These are phyloP conservation scores for Phytopythium chamaehyphon DNA, from an alignment of 352 stramenopile genomes.

Conservation along the genomic window DNA sequence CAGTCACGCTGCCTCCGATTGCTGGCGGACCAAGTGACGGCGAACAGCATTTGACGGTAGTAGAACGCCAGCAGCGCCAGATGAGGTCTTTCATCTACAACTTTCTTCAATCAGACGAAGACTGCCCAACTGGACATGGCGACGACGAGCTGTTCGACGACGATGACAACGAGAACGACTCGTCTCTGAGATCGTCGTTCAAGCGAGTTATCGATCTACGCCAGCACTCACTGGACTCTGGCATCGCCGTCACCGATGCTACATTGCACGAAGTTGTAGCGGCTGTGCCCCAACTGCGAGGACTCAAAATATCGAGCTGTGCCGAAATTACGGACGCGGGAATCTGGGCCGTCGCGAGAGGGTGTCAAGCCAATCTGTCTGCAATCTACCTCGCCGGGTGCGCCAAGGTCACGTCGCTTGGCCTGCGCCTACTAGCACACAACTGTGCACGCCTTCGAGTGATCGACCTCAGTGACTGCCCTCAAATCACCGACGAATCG, in stretches of 20 bases:
- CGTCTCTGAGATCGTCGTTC: constrained; percentile 38
- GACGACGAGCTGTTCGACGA: constrained; percentile 3
- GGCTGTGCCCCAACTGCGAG: constrained; percentile 58
- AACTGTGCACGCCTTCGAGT: constrained; percentile 69
- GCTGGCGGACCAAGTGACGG: neutral
- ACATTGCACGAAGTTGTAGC: constrained; percentile 89
- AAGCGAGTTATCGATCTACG: constrained; percentile 76
- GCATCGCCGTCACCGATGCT: constrained; percentile 84
- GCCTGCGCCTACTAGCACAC: constrained; percentile 85
- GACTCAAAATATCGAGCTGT: constrained; percentile 62
- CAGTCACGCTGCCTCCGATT: constrained; percentile 3
- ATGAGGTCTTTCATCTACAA: constrained; percentile 91
- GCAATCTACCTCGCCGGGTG: constrained; percentile 83
- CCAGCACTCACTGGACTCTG: constrained; percentile 84
- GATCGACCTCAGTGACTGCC: constrained; percentile 86
- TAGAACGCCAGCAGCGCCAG: constrained; percentile 65
- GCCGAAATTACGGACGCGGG: constrained; percentile 84
- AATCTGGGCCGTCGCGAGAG: constrained; percentile 81
- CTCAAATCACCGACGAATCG: constrained; percentile 75
- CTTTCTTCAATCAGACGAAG: constrained; percentile 75
- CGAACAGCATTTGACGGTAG: constrained; percentile 23
- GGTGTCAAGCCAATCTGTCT: constrained; percentile 52
- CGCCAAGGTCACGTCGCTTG: constrained; percentile 81
- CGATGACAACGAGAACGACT: neutral
- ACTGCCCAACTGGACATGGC: neutral